Evolutionary conservation across 1,284 basidiomycete genomes (phyloP), one percentile per base, ranked within the genome.

Genomic region (Veloporphyrellus conicus): DNA sequence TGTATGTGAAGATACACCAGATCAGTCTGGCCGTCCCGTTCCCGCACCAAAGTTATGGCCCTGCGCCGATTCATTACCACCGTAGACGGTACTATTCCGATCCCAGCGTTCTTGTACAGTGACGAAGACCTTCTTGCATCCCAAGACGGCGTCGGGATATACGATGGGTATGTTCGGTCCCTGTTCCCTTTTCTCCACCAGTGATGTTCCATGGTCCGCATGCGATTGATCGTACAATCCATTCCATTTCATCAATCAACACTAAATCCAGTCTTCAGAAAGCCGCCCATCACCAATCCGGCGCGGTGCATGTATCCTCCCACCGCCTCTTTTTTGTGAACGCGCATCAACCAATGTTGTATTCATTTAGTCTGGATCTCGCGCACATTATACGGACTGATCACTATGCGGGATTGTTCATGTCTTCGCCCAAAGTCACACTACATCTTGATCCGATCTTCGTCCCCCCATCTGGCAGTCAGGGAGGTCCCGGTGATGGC

Each of bases 341-440:
- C 59, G 61, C 63, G n/a, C 63, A 69, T 20, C 72, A 78, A 38
- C 68, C 78, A 22, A 67, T 65, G 19, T 67, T 66, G 1, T 68
- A 72, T 31, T 85, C 82, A 1, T 84, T 87, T 60, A 67, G 72
- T 20, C 67, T 90, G 52, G 79, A 85, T 55, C 77, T 97, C 8
- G 71, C 76, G 0, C 71, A 73, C 50, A 75, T 98, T 44, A 71
- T 73, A 2, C 85, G 87, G 59, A 95, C 92, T 3, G 92, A 97
- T 57, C 81, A 90, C 68, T 98, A 96, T 64, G 84, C 86, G 3
- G 94, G 95, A 3, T 84, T 99, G 52, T 87, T 98, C 72, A 89
- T 82, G 48, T 93, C 90, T 19, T 92, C 87, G 0, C 63, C 95
- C 4, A 99, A 99, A 70, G 78, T 96, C 52, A 94, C 93, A 0